These are phyloP conservation scores for Penicillium sp. DNA, from an alignment of 2,329 filamentous ascomycete genomes.

Conservation along the genomic window DNA sequence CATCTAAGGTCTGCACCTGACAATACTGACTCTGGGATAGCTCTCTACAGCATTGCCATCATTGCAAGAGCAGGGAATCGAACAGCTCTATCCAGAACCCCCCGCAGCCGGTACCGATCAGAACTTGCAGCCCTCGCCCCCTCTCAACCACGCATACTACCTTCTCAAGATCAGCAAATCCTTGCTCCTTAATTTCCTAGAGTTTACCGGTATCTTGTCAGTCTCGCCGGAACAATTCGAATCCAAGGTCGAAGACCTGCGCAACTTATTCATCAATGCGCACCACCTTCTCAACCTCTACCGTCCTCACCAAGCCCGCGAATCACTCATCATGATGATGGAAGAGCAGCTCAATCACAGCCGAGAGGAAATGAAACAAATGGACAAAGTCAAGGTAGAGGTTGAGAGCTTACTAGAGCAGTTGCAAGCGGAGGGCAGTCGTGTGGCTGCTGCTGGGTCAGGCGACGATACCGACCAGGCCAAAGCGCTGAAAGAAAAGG, in stretches of 20 bases:
- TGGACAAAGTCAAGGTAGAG: conserved; percentile 69
- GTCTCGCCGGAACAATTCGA: conserved; percentile 65
- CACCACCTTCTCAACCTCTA: conserved; percentile 94
- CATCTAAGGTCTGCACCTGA: not conserved
- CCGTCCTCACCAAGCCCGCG: conserved; percentile 84
- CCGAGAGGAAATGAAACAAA: conserved; percentile 72
- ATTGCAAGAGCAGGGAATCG: conserved; percentile 68
- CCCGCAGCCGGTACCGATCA: conserved; percentile 54
- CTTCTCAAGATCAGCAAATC: conserved; percentile 79
- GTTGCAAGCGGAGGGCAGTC: conserved; percentile 31
- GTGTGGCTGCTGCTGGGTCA: conserved; percentile 15
- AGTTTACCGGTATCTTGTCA: conserved; percentile 70
- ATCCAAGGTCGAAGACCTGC: conserved; percentile 73
- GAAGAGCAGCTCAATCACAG: conserved; percentile 75
- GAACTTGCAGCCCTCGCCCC: conserved; percentile 36
- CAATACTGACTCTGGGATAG: conserved; percentile 27
- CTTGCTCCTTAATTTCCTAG: conserved; percentile 82
- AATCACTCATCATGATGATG: conserved; percentile 83
- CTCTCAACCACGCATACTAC: conserved; percentile 55
- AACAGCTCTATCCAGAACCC: conserved; percentile 62
- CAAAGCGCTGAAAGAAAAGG: conserved; percentile 15
- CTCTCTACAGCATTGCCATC: conserved; percentile 61
- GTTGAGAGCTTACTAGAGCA: conserved; percentile 50
- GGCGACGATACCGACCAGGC: conserved; percentile 6
- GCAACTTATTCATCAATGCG: conserved; percentile 83